Percentiles rank a stretch among this genome's conserved stretches.
These are phyloP conservation scores for Myxozyma neglecta DNA, from an alignment of 805 yeast genomes.

Conservation along the genomic window DNA sequence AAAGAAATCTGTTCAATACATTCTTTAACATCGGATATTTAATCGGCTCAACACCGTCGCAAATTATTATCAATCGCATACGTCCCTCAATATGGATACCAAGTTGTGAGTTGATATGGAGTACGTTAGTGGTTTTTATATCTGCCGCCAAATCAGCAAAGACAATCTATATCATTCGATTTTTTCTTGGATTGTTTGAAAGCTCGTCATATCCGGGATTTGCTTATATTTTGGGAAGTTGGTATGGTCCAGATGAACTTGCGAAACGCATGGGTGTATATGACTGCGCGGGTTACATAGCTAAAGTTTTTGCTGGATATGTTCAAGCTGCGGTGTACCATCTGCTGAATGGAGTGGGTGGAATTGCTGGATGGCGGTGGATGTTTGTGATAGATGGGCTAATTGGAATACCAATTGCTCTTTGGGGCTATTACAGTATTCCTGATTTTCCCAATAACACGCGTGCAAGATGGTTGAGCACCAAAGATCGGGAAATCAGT, in stretches of 20 bases:
- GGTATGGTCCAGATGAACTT: constrained; percentile 38
- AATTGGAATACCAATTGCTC: constrained; percentile 25
- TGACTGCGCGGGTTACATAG: constrained; percentile 34
- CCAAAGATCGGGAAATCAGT: constrained; percentile 16
- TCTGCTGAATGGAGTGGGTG: constrained; percentile 48
- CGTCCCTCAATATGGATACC: constrained; percentile 38
- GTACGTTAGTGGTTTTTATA: constrained; percentile 31
- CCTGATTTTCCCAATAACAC: constrained; percentile 29
- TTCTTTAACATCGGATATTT: constrained; percentile 37
- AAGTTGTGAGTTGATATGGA: constrained; percentile 36
- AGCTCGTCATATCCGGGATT: constrained; percentile 38
- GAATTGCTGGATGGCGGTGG: constrained; percentile 37
- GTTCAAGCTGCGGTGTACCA: constrained; percentile 55
- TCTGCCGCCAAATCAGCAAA: constrained; percentile 34
- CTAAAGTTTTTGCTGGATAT: constrained; percentile 48
- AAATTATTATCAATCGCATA: constrained; percentile 38
- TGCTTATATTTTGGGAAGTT: constrained; percentile 36
- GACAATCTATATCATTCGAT: constrained; percentile 37
- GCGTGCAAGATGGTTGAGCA: constrained; percentile 23
- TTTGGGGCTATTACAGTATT: constrained; percentile 23
- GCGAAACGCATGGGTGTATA: constrained; percentile 36
- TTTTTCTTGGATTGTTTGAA: constrained; percentile 40
- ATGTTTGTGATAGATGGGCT: constrained; percentile 26
- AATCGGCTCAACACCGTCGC: constrained; percentile 41
- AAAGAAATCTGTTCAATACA: constrained; percentile 22